A percentile compares a stretch with the other conserved stretches of the same genome.
These are phyloP conservation scores for Rhytidhysteron rufulum DNA, from an alignment of 2,329 filamentous ascomycete genomes.

Conservation along the genomic window DNA sequence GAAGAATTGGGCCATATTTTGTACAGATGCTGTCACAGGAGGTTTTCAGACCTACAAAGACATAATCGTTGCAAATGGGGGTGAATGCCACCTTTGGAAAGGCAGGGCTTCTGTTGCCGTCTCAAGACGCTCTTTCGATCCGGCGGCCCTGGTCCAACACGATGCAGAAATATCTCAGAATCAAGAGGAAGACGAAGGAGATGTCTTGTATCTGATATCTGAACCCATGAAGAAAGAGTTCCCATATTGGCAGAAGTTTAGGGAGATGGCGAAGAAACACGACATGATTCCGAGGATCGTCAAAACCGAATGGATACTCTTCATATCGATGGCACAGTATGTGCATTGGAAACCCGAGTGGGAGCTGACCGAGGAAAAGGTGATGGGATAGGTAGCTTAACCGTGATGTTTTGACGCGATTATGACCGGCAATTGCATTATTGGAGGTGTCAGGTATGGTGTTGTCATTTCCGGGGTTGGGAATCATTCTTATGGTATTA, in stretches of 20 bases:
- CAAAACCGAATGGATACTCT: slow-evolving; percentile 81
- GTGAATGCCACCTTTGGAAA: slow-evolving; percentile 72
- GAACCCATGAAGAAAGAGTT: slow-evolving; percentile 63
- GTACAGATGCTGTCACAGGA: slow-evolving; percentile 73
- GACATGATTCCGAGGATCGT: slow-evolving; percentile 81
- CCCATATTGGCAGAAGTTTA: slow-evolving; percentile 75
- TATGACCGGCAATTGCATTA: too few relatives aligned
- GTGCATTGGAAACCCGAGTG: slow-evolving; percentile 43
- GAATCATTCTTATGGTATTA: background rate
- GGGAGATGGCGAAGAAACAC: slow-evolving; percentile 70
- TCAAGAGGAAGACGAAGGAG: slow-evolving; percentile 56
- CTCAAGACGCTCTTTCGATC: slow-evolving; percentile 29
- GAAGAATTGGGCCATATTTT: slow-evolving; percentile 74
- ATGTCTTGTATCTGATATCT: slow-evolving; percentile 72
- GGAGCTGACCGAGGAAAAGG: slow-evolving; percentile 28
- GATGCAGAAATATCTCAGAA: slow-evolving; percentile 51
- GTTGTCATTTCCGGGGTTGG: background rate
- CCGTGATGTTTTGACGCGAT: background rate
- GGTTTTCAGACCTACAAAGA: slow-evolving; percentile 79
- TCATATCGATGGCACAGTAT: slow-evolving; percentile 84
- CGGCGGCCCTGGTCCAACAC: slow-evolving; percentile 14
- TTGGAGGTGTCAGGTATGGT: background rate
- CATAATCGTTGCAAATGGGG: slow-evolving; percentile 87
- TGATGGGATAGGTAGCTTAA: background rate
- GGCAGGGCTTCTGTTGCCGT: slow-evolving; percentile 65